Evolutionary conservation across 305 asterid genomes (phyloP), one percentile per base, ranked within the genome.

Genomic region (Rubia tinctorum): DNA sequence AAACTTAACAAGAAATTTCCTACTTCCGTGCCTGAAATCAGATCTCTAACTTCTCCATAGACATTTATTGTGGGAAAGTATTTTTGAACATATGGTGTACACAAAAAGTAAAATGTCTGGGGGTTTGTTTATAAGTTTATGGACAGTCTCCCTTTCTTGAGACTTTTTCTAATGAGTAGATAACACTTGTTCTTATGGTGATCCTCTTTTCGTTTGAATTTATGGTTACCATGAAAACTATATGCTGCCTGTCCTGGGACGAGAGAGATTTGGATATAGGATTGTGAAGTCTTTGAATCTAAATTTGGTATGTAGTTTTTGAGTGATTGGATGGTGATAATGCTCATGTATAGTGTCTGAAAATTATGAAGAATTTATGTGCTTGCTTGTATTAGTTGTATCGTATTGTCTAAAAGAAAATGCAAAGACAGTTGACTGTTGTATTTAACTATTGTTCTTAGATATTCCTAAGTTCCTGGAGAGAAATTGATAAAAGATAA

Each of bases 11-110:
- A 79, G 4, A 82, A 88, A 73, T 95, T 92, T 76, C 97, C 99
- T 61, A 81, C 96, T 84, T 95, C 99, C 64, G 98, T 98, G 14
- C 99, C 99, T 62, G 99, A 92, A 80, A 90, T 90, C 79, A 89
- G 98, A 82, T 89, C 96, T 18, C 37, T 89, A 34, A 86, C 96
- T 73, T 96, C 98, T 82, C 93, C 93, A 72, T 90, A 87, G 76
- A 97, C 98, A 72, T 72, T 76, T 76, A 49, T 70, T 17, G 72
- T 55, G 22, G 80, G 80, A 45, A 76, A 64, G 62, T 39, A 66
- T 37, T 40, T 76, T 51, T 76, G 39, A 64, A 39, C 71, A n/a
- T n/a, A n/a, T n/a, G n/a, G n/a, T n/a, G n/a, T n/a, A n/a, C n/a
- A n/a, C n/a, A n/a, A n/a, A n/a, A n/a, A n/a, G n/a, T n/a, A n/a